Percentiles rank a stretch among this genome's conserved stretches.
phyloP scores from a whole-genome alignment of 768 basidiomycete genomes.

The Kwoniella sp. region DNA sequence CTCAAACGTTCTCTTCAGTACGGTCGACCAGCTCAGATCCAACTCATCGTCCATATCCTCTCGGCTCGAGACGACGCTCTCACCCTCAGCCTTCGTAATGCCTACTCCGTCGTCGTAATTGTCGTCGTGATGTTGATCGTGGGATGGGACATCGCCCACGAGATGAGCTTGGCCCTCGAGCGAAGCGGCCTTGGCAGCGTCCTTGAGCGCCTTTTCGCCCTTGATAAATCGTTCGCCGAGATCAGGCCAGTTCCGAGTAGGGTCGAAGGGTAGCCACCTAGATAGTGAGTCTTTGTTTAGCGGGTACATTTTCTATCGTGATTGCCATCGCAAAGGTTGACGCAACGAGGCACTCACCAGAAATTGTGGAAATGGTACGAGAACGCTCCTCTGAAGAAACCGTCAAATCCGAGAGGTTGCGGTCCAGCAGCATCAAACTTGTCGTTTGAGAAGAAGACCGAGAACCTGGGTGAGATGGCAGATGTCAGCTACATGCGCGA shows the following conservation, averaged over 20 bases:
- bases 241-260: constrained; percentile 91
- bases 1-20: constrained; percentile 94
- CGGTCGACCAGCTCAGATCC: constrained; percentile 73
- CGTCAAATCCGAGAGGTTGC: constrained; percentile 84
- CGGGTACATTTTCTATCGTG: neutral
- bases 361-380: constrained; percentile 87
- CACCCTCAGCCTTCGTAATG: constrained; percentile 11
- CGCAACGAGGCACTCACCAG: constrained; percentile 45
- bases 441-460: constrained; percentile 61
- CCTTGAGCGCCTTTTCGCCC: constrained; percentile 72
- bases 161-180: constrained; percentile 18
- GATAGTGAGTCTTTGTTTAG: constrained; percentile 1
- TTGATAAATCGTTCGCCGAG: constrained; percentile 76
- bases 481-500: constrained; percentile 9
- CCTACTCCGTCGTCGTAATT: constrained; percentile 6
- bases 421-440: constrained; percentile 72
- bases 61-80: constrained; percentile 23
- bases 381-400: constrained; percentile 90
- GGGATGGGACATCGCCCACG: constrained; percentile 11
- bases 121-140: neutral
- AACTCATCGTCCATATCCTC: constrained; percentile 53
- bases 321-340: neutral
- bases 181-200: constrained; percentile 35
- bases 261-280: constrained; percentile 97
- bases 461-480: constrained; percentile 64